Base-by-base conservation (phyloP, 805 yeast genomes). In the Sugiyamaella americana region DNA sequence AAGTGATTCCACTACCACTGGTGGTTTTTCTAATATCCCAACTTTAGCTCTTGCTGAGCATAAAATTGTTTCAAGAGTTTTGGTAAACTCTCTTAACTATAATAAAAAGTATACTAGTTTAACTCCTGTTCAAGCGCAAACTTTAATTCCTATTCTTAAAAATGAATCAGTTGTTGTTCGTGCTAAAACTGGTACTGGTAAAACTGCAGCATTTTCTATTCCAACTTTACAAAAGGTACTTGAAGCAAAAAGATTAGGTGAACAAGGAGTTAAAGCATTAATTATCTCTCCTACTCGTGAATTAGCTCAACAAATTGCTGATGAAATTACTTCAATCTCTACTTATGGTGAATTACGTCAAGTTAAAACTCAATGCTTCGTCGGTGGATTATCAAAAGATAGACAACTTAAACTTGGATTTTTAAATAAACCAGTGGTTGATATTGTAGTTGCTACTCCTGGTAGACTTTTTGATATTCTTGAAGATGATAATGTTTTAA, bases 111-210 rank as follows among this genome's bases (percentile, higher is more conserved):
- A 60, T 51, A 55, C 55, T 32, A 50, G 56, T 40, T 51, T 65
- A 47, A 63, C 68, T 11, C 64, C 67, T 10, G 69, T 65, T 3
- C 69, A 65, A 50, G 69, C 68, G 18, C 64, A 60, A 48, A 63
- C 68, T 1, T 20, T 65, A 41, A 48, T 65, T 0, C 94, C 98
- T 0, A 86, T 93, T 53, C 95, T 91, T 62, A 67, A 94, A 29
- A 63, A 71, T 16, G 66, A 69, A 26, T 89, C 91, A 53, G 71
- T 87, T 37, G 87, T 88, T 19, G 88, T 87, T 34, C 74, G 95
- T 58, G 96, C 97, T 22, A 87, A 87, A 63, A 88, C 97, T 2
- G 97, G 97, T 62, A 88, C 97, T 1, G 97, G 97, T 59, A 88
- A 88, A 64, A 88, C 97, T 0, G 78, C 85, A 52, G 94, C 96